Evolutionary conservation across 1,139 yeast genomes (phyloP).

Genomic region (Komagataea norvegica): DNA sequence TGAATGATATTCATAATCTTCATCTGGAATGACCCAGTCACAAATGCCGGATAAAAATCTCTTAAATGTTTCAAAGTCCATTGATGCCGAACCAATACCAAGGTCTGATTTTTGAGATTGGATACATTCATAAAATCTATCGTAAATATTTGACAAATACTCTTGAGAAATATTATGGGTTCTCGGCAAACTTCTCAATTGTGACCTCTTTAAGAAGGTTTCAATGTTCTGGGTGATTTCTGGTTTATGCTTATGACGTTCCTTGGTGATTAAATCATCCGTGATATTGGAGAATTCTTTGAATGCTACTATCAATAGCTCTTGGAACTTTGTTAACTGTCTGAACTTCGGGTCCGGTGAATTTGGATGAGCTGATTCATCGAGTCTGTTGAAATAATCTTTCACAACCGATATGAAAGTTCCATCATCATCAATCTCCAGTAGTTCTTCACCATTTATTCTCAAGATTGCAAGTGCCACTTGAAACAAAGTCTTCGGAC

Average conservation of each 20-base stretch:
- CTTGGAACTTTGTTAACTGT: slow-evolving; percentile 81
- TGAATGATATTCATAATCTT: slow-evolving; percentile 33
- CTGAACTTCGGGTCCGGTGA: slow-evolving; percentile 60
- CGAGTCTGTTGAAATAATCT: slow-evolving; percentile 72
- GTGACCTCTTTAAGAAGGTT: slow-evolving; percentile 86
- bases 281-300: slow-evolving; percentile 81
- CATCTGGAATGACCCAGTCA: slow-evolving; percentile 60
- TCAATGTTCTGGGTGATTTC: slow-evolving; percentile 83
- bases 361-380: slow-evolving; percentile 75
- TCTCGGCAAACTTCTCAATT: slow-evolving; percentile 77
- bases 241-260: slow-evolving; percentile 68
- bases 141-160: slow-evolving; percentile 70
- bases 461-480: slow-evolving; percentile 86
- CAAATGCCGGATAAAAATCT: slow-evolving; percentile 75
- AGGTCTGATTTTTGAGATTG: slow-evolving; percentile 62
- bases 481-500: slow-evolving; percentile 85
- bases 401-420: slow-evolving; percentile 81
- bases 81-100: slow-evolving; percentile 65
- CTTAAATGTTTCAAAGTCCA: slow-evolving; percentile 70
- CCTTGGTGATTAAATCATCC: slow-evolving; percentile 65
- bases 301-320: slow-evolving; percentile 84
- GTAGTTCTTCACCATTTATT: slow-evolving; percentile 77
- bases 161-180: slow-evolving; percentile 54
- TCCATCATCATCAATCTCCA: slow-evolving; percentile 87
- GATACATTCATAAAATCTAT: slow-evolving; percentile 74